A percentile compares a stretch with the other conserved stretches of the same genome.
Evolutionary conservation across 805 yeast genomes (phyloP).

Genomic region (Candida vaughaniae): DNA sequence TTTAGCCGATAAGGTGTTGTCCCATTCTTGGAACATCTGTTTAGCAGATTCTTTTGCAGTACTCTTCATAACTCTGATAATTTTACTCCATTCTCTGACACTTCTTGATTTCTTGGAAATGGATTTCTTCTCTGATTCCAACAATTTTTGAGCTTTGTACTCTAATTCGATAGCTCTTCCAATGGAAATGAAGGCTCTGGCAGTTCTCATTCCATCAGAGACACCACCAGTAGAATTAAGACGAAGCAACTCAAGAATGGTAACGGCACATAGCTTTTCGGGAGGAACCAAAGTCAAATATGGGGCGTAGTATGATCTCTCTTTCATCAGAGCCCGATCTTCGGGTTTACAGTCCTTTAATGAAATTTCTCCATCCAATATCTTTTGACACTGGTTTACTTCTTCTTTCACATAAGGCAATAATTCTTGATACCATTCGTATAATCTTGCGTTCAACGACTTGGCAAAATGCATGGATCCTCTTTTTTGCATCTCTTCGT

Average conservation of each 20-base stretch:
- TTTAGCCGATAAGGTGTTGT: slow-evolving; percentile 45
- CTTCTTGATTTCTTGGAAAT: slow-evolving; percentile 44
- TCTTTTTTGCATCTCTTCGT: slow-evolving; percentile 60
- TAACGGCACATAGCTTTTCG: slow-evolving; percentile 77
- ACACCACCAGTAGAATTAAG: slow-evolving; percentile 73
- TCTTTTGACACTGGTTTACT: slow-evolving; percentile 50
- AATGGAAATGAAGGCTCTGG: slow-evolving; percentile 75
- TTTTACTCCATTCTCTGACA: slow-evolving; percentile 46
- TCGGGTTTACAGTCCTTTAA: slow-evolving; percentile 17
- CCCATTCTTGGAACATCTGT: slow-evolving; percentile 22
- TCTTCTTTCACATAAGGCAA: slow-evolving; percentile 71
- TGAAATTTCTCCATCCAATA: slow-evolving; percentile 29
- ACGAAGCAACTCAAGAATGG: slow-evolving; percentile 79
- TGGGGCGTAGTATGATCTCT: slow-evolving; percentile 68
- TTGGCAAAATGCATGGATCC: slow-evolving; percentile 57
- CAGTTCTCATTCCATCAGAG: slow-evolving; percentile 78
- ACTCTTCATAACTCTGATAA: slow-evolving; percentile 27
- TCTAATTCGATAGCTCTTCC: slow-evolving; percentile 86
- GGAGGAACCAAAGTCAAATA: slow-evolving; percentile 70
- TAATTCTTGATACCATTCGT: slow-evolving; percentile 81
- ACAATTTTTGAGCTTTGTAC: slow-evolving; percentile 65
- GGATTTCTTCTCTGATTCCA: slow-evolving; percentile 55
- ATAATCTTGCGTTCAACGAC: slow-evolving; percentile 69
- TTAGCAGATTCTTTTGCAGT: slow-evolving; percentile 12
- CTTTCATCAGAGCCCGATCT: slow-evolving; percentile 29